Base-by-base conservation (phyloP, 257 asterid genomes). In the Primulina eburnea region DNA sequence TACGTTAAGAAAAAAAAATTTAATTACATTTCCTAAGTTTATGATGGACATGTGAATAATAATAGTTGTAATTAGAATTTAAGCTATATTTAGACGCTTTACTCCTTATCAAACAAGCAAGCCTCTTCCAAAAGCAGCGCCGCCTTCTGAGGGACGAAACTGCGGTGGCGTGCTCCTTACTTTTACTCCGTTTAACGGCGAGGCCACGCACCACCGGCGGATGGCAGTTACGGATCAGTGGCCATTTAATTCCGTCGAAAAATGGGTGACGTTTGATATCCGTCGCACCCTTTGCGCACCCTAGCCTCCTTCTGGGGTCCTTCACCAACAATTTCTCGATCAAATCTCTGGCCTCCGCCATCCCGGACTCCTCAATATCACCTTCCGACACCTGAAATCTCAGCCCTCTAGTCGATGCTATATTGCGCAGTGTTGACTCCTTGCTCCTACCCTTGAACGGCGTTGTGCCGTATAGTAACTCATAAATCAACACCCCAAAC, bases 251-350 rank as follows among this genome's bases (percentile, higher is more conserved):
- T 4, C 91, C 98, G 75, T 84, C 65, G 21, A 93, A 93, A 34
- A 93, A 93, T 5, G 96, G 94, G 84, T 93, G 98, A 0, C 94
- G 89, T 75, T 93, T 93, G 60, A 93, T 84, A 55, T 93, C 98
- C 57, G 97, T 88, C 9, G 98, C 97, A 26, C 98, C 98, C 76
- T 81, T 78, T 33, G 81, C 75, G 82, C 92, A 79, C n/a, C 98
- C 98, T 32, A 90, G 86, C 81, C 98, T 69, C 77, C 71, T 73
- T 79, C 92, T 61, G 0, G 97, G 95, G 43, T 93, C 98, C 79
- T 84, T 93, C 62, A 85, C 96, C 71, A 93, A 63, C 18, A 93
- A 57, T 28, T 76, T 90, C 76, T 84, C 95, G 28, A 93, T 90
- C 77, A 93, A 76, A 20, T 93, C 90, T 62, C 77, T 77, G 0